Base-by-base conservation (phyloP, 306 rosid genomes). In the Gillenia trifoliata region DNA sequence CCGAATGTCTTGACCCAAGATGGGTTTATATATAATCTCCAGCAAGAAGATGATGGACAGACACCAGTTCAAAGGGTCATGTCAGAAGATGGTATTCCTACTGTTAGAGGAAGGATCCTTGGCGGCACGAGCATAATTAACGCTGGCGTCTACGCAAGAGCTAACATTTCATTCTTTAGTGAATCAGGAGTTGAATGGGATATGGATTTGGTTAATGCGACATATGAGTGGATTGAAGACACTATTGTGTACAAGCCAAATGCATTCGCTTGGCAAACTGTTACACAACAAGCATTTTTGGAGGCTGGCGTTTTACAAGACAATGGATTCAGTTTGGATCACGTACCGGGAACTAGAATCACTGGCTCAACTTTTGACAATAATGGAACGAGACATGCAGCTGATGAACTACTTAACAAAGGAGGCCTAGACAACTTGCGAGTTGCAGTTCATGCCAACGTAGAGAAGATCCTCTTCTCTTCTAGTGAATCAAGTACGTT, bases 61-160 rank as follows among this genome's bases (percentile, higher is more conserved):
- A 67, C 65, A 13, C 75, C 78, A 1, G 75, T 54, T 25, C 62
- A 72, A 1, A 59, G 23, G 36, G 67, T 77, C 40, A 10, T 3
- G 3, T 77, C 85, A 0, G 72, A 23, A 25, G 83, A 84, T 0
- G 87, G 85, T 1, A 75, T 84, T 0, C 68, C 62, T 6, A 74
- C 5, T 28, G 13, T 68, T 1, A 31, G 78, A 59, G 87, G 80
- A 0, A 60, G 87, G 26, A 31, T 84, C 5, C 73, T 80, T 0
- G 87, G 87, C 1, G 87, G 81, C 0, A 22, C 66, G 0, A 84
- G 80, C 73, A 75, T 74, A 75, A 47, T 77, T 65, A 84, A 74
- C 12, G 59, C 8, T 0, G 87, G 80, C 0, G 59, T 80, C 62
- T 84, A 64, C 57, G 61, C 80, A 2, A 70, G 80, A 45, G 85